phyloP scores from a whole-genome alignment of 2,329 filamentous ascomycete species.

The Pseudopyrenochaeta lycopersici region DNA sequence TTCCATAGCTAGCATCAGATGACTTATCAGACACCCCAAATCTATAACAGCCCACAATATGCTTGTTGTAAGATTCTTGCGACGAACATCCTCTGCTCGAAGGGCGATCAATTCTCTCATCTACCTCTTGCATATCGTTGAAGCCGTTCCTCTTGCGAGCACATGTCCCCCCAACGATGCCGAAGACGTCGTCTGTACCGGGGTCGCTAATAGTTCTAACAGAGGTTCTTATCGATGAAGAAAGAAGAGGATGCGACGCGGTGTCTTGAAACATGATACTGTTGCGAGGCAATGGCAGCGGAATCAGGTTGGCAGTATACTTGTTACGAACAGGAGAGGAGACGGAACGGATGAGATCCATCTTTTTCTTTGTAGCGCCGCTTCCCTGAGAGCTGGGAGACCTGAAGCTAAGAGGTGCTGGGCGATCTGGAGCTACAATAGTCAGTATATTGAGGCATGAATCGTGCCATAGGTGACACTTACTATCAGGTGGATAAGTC shows the following conservation, averaged over 20 bases:
- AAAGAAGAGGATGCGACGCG: neutral
- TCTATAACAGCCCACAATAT: neutral
- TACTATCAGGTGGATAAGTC: constrained; percentile 21
- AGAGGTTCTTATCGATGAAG: neutral
- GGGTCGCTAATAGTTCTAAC: neutral
- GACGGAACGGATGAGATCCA: constrained; percentile 10
- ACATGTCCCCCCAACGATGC: neutral
- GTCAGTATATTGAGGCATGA: constrained; percentile 2
- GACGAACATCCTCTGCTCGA: neutral
- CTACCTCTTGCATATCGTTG: neutral
- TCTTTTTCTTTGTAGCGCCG: constrained; percentile 1
- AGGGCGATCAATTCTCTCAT: neutral
- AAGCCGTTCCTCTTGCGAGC: neutral
- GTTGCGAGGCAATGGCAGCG: neutral
- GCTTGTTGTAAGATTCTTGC: neutral
- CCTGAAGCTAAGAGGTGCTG: constrained; percentile 31
- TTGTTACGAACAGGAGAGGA: constrained; percentile 15
- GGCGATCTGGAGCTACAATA: constrained; percentile 34
- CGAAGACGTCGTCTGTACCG: constrained; percentile 8
- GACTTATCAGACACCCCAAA: constrained; percentile 10
- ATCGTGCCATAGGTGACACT: neutral
- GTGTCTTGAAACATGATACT: neutral
- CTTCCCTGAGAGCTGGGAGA: constrained; percentile 13
- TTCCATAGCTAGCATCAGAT: constrained; percentile 7
- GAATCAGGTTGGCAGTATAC: neutral